phyloP scores from a whole-genome alignment of 345 rosid genomes.

The Ceriops zippeliana region DNA sequence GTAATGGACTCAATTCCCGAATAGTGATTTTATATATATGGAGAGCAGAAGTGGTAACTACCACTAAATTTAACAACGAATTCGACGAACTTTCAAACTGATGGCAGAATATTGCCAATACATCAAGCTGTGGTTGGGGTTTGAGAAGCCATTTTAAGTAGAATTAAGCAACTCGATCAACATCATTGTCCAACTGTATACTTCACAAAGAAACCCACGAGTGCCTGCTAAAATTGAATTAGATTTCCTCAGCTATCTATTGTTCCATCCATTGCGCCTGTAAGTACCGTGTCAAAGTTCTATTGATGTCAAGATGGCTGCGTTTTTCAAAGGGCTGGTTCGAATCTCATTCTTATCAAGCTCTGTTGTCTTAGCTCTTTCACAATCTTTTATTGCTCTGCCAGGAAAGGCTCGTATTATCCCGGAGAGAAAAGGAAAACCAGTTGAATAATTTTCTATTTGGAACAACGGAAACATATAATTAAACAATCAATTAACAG shows the following conservation, averaged over 20 bases:
- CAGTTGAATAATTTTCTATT: neutral
- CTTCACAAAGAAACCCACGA: no score
- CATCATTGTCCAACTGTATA: no score
- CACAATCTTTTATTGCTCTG: conserved; percentile 20
- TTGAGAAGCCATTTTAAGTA: no score
- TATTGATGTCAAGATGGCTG: conserved; percentile 79
- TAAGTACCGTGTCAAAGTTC: neutral
- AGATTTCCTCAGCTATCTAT: no score
- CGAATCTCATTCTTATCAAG: conserved; percentile 63
- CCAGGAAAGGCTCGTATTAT: conserved; percentile 22
- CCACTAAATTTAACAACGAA: neutral
- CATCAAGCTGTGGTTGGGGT: no score
- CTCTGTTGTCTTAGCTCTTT: conserved; percentile 20
- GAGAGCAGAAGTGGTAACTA: no score
- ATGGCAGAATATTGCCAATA: neutral
- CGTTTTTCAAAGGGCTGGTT: conserved; percentile 95
- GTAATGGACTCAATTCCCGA: no score
- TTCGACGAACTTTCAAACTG: neutral
- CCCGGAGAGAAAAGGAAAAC: neutral
- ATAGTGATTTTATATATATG: neutral
- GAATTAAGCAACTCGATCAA: no score
- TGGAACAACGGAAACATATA: neutral
- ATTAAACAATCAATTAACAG: conserved; percentile 29
- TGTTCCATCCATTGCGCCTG: no score
- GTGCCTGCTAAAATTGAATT: no score